Conservation (phyloP, 2,329 filamentous ascomycete species). For the Penicillium corylophilum region DNA sequence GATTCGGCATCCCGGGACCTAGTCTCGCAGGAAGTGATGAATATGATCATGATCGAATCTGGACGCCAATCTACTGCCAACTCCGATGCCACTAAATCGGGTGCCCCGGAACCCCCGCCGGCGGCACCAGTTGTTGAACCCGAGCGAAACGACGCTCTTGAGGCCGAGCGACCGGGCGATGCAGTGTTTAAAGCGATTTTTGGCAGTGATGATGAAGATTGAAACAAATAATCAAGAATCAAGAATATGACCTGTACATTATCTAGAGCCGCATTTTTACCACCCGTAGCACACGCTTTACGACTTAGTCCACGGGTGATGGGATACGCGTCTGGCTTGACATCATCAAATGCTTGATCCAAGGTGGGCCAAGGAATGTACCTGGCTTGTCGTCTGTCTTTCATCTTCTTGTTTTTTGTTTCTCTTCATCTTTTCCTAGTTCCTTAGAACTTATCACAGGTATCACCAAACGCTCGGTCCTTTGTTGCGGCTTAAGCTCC, state of each 20-base stretch:
- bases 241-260: not conserved
- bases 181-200: constrained; percentile 91
- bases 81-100: constrained; percentile 16
- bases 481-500: not conserved
- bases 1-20: constrained; percentile 44
- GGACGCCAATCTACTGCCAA: constrained; percentile 28
- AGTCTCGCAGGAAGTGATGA: constrained; percentile 56
- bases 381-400: not conserved
- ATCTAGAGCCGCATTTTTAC: not conserved
- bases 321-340: constrained; percentile 5
- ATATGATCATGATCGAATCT: constrained; percentile 53
- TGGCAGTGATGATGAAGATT: constrained; percentile 70
- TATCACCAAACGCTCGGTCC: not conserved
- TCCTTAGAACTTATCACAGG: not conserved
- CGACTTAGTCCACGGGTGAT: not conserved
- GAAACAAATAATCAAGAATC: not conserved
- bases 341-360: constrained; percentile 7
- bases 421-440: constrained; percentile 3
- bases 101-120: constrained; percentile 8
- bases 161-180: constrained; percentile 71
- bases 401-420: constrained; percentile 3
- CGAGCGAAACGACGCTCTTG: constrained; percentile 74
- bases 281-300: not conserved
- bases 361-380: constrained; percentile 5
- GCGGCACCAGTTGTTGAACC: constrained; percentile 56